phyloP scores from a whole-genome alignment of 1,139 yeast genomes.

The Casaregolazyma lundiana region DNA sequence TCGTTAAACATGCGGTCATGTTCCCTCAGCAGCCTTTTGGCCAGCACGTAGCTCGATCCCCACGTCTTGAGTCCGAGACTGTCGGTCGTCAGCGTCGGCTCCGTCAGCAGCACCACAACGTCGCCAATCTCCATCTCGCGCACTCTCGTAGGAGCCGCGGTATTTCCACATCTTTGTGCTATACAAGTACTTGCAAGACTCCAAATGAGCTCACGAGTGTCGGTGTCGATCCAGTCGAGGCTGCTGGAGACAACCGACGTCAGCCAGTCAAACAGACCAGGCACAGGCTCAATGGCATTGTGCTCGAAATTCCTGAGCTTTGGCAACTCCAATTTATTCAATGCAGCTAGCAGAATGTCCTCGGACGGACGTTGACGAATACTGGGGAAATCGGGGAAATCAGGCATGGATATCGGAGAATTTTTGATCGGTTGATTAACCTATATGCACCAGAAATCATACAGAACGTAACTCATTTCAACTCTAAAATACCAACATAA shows the following conservation, averaged over 20 bases:
- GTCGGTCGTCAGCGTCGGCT: slow-evolving; percentile 84
- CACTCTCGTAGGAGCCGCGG: slow-evolving; percentile 71
- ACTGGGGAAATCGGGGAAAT: slow-evolving; percentile 64
- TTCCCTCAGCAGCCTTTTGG: slow-evolving; percentile 46
- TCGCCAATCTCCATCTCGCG: slow-evolving; percentile 39
- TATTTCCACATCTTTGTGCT: slow-evolving; percentile 80
- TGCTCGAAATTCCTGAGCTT: slow-evolving; percentile 51
- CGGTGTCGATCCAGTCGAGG: slow-evolving; percentile 46
- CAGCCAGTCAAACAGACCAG: slow-evolving; percentile 53
- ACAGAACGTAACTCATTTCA: too few relatives aligned
- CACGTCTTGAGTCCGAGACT: slow-evolving; percentile 89
- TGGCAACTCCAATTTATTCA: slow-evolving; percentile 47
- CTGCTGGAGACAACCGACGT: slow-evolving; percentile 59
- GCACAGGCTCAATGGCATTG: slow-evolving; percentile 18
- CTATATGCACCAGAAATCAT: too few relatives aligned
- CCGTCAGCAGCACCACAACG: slow-evolving; percentile 47
- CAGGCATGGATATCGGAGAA: slow-evolving; percentile 31
- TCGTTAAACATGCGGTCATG: slow-evolving; percentile 29
- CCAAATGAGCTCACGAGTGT: slow-evolving; percentile 42
- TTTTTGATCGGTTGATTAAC: not conserved
- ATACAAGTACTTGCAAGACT: slow-evolving; percentile 59
- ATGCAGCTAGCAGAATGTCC: slow-evolving; percentile 41
- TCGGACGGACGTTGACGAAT: slow-evolving; percentile 47
- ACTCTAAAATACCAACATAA: too few relatives aligned
- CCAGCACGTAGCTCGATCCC: slow-evolving; percentile 81